Percentiles rank a stretch among this genome's conserved stretches.
Conservation (phyloP, 1,139 yeast species). For the Yamadazyma conglobata region DNA sequence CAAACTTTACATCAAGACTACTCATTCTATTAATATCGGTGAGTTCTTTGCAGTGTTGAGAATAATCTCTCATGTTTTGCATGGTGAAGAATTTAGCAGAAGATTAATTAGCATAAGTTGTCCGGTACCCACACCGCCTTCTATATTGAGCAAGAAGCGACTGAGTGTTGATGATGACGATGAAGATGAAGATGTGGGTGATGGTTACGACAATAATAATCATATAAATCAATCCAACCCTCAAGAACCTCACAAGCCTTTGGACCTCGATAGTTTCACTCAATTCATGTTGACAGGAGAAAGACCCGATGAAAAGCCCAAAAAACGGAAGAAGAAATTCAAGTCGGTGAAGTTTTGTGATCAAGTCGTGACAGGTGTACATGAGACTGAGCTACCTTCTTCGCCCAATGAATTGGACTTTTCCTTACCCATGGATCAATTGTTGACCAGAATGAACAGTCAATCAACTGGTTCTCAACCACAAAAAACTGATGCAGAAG, state of each 20-base stretch:
- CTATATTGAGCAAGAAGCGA: constrained; percentile 59
- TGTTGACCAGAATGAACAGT: constrained; percentile 41
- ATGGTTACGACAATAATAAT: constrained; percentile 15
- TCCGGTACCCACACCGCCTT: constrained; percentile 63
- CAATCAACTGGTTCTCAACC: constrained; percentile 14
- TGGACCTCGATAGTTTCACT: constrained; percentile 70
- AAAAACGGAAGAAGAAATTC: constrained; percentile 33
- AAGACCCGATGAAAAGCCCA: constrained; percentile 45
- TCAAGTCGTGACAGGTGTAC: constrained; percentile 48
- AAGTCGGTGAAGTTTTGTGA: constrained; percentile 74
- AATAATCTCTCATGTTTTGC: constrained; percentile 55
- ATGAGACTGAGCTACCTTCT: constrained; percentile 19
- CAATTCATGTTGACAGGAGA: constrained; percentile 73
- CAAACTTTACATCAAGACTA: constrained; percentile 49
- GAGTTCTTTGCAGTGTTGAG: constrained; percentile 73
- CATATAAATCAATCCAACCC: constrained; percentile 12
- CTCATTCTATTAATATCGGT: constrained; percentile 59
- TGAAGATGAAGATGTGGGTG: constrained; percentile 16
- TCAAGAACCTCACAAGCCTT: constrained; percentile 22
- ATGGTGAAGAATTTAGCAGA: constrained; percentile 49
- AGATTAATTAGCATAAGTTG: constrained; percentile 49
- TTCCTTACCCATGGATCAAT: constrained; percentile 72
- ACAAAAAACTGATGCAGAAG: constrained; percentile 45
- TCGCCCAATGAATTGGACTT: constrained; percentile 44
- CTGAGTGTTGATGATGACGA: constrained; percentile 40